Percentiles rank a stretch among this genome's conserved stretches.
phyloP scores from a whole-genome alignment of 768 basidiomycete species.

The Suillus ampliporus region DNA sequence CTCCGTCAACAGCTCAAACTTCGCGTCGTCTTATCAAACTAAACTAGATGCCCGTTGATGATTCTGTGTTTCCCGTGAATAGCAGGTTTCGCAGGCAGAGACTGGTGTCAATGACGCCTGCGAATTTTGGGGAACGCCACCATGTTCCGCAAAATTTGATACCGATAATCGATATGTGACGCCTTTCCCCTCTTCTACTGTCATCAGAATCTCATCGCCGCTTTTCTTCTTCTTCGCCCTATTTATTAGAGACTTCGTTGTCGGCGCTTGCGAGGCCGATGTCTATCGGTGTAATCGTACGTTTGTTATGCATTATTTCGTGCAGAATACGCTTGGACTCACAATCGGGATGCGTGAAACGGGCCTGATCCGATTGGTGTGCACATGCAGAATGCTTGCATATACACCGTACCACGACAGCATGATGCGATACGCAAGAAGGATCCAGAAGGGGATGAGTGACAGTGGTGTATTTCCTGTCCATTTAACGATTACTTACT shows the following conservation, averaged over 20 bases:
- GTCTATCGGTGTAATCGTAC: slow-evolving; percentile 22
- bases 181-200: slow-evolving; percentile 24
- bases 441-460: neutral
- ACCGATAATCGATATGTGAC: slow-evolving; percentile 29
- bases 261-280: slow-evolving; percentile 18
- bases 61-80: slow-evolving; percentile 31
- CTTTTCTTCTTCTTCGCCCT: slow-evolving; percentile 22
- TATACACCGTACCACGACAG: neutral
- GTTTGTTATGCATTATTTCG: slow-evolving; percentile 16
- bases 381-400: neutral
- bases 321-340: slow-evolving; percentile 15
- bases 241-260: slow-evolving; percentile 23
- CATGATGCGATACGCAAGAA: neutral
- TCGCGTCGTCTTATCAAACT: slow-evolving; percentile 26
- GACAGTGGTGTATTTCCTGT: neutral
- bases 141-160: slow-evolving; percentile 17
- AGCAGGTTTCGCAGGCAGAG: slow-evolving; percentile 27
- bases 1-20: slow-evolving; percentile 16
- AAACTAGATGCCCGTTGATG: slow-evolving; percentile 30
- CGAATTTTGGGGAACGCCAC: slow-evolving; percentile 10
- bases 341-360: slow-evolving; percentile 11
- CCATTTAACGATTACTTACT: neutral
- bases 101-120: slow-evolving; percentile 16
- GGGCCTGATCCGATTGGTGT: neutral
- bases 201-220: slow-evolving; percentile 26